Evolutionary conservation across 306 rosid genomes (phyloP).

Genomic region (Pueraria montana): DNA sequence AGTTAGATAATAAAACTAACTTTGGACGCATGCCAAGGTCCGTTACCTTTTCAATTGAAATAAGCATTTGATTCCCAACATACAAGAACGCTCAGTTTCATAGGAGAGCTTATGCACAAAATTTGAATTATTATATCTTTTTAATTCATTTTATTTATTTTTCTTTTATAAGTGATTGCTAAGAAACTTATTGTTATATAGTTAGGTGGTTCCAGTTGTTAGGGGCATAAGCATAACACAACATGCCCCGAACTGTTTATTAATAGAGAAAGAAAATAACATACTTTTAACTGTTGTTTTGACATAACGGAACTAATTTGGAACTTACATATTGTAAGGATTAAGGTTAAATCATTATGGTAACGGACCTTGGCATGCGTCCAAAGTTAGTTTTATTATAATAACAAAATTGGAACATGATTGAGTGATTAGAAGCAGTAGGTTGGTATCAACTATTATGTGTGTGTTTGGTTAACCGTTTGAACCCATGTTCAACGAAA

Average conservation of each 20-base stretch:
- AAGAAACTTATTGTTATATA: not conserved
- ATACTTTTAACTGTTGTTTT: constrained; percentile 7
- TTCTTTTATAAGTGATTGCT: not conserved
- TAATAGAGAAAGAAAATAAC: not conserved
- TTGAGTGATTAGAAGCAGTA: not conserved
- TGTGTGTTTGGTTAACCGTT: too few species aligned
- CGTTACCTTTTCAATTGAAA: not conserved
- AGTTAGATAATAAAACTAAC: not conserved
- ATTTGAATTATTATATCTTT: not conserved
- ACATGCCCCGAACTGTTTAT: not conserved
- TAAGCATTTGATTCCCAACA: not conserved
- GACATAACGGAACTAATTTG: not conserved
- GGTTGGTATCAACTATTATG: not conserved
- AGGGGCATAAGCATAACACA: not conserved
- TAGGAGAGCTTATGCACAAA: not conserved
- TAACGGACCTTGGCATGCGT: constrained; percentile 8
- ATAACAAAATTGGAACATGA: constrained; percentile 27
- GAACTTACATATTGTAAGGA: constrained; percentile 1
- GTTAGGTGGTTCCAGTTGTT: not conserved
- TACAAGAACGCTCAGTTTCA: not conserved
- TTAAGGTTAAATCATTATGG: constrained; percentile 4
- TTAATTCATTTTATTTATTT: not conserved
- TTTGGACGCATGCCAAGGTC: too few species aligned
- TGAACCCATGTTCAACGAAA: too few species aligned
- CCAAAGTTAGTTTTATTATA: not conserved